Evolutionary conservation across 2,329 filamentous ascomycete species (phyloP), one percentile per base, ranked within the genome.

Genomic region (Aspergillus ibericus): DNA sequence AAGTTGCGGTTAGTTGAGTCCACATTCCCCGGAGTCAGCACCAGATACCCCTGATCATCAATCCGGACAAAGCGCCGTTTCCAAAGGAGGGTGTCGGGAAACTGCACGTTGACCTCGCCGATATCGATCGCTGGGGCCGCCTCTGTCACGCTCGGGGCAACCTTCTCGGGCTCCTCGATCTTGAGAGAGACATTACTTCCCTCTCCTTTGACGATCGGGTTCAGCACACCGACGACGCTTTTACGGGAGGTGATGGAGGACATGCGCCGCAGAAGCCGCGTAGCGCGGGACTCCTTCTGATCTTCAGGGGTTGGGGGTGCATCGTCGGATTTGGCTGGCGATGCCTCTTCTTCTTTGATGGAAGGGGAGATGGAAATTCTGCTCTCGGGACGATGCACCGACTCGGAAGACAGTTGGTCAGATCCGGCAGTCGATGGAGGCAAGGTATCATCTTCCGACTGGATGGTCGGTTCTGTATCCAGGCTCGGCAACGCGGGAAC

Each of bases 41-140:
- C 88, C 38, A 99, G 80, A 75, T 90, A 92, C 16, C 93, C 95
- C 60, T 89, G 83, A 8, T 87, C 86, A 73, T 98, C 93, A 57
- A 99, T 85, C 63, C 89, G 89, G 77, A 97, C 87, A 69, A 89
- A 92, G 60, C 95, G 87, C 55, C 93, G 89, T 80, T 98, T 99
- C 95, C 95, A 99, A 12, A 99, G 83, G 48, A 99, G 82, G 55
- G 92, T 96, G 72, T 98, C 93, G 0, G 95, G 95, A 72, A 99
- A 97, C 73, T 99, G 95, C 10, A 98, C 91, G 68, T 99, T 98
- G 63, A 99, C 88, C 69, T 97, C 91, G 50, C 93, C 92, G 74
- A 96, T 84, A 61, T 89, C 87, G 3, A 91, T 82, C 25, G 88
- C 82, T 53, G 87, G 79, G 35, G 77, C 78, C 51, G 63, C 66